Evolutionary conservation across 371 early-diverging fungal species (phyloP).

Genomic region (Actinomortierella wolfii): DNA sequence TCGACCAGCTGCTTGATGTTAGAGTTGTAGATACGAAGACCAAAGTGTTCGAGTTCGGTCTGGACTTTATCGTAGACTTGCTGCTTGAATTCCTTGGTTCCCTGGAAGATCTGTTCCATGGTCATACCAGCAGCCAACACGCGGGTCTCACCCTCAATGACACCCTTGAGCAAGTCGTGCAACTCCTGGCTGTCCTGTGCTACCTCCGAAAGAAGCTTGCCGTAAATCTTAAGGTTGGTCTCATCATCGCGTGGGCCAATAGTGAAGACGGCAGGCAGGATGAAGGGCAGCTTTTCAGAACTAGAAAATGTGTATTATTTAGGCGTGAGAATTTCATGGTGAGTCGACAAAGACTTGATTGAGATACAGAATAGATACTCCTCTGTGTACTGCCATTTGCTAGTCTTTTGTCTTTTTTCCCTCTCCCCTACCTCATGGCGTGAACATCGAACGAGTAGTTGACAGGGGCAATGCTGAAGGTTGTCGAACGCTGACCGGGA

Average conservation of each 20-base stretch:
- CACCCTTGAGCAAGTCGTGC: slow-evolving; percentile 54
- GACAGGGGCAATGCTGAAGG: slow-evolving; percentile 51
- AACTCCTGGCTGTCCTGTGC: slow-evolving; percentile 24
- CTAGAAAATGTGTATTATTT: too few relatives aligned
- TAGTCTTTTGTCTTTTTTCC: too few relatives aligned
- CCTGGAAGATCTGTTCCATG: slow-evolving; percentile 60
- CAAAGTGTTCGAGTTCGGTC: slow-evolving; percentile 57
- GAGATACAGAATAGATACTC: too few relatives aligned
- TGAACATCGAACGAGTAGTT: slow-evolving; percentile 53
- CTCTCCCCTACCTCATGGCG: slow-evolving; percentile 55
- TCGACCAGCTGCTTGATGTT: slow-evolving; percentile 56
- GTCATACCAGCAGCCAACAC: slow-evolving; percentile 57
- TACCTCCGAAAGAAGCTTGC: slow-evolving; percentile 42
- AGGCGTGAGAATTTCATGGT: too few relatives aligned
- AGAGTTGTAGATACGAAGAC: slow-evolving; percentile 57
- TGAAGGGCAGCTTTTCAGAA: slow-evolving; percentile 56
- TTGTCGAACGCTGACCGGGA: slow-evolving; percentile 37
- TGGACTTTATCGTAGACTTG: slow-evolving; percentile 52
- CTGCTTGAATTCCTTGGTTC: slow-evolving; percentile 48
- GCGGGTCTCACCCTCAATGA: slow-evolving; percentile 63
- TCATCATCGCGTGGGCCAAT: slow-evolving; percentile 52
- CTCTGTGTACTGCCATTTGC: too few relatives aligned
- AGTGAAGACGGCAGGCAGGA: slow-evolving; percentile 57
- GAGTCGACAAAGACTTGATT: too few relatives aligned
- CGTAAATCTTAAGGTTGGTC: slow-evolving; percentile 47